A percentile compares a stretch with the other conserved stretches of the same genome.
phyloP scores from a whole-genome alignment of 1,284 basidiomycete genomes.

The Melampsora occidentalis region DNA sequence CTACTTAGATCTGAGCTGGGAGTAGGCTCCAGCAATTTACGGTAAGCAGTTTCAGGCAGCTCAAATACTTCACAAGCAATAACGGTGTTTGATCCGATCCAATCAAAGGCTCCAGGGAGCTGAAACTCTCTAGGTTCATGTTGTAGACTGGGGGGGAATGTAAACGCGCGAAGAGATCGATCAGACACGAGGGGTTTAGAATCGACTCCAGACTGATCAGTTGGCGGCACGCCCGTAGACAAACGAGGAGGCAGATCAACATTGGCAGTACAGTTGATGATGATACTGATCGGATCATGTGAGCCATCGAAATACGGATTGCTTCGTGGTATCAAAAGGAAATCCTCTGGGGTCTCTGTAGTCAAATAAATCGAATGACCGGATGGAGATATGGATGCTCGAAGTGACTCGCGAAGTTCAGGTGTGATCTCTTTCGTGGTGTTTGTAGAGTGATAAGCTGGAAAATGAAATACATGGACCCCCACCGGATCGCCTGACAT shows the following conservation, averaged over 20 bases:
- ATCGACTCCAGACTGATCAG: not conserved
- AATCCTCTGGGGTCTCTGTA: constrained; percentile 69
- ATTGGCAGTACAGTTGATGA: constrained; percentile 53
- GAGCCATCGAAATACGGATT: constrained; percentile 70
- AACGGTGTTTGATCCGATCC: constrained; percentile 40
- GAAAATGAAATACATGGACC: constrained; percentile 68
- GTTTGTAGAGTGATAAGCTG: constrained; percentile 62
- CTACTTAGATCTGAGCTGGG: not conserved
- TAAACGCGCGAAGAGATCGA: constrained; percentile 24
- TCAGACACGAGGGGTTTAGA: not conserved
- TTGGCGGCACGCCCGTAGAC: not conserved
- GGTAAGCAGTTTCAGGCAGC: constrained; percentile 25
- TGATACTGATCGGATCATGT: constrained; percentile 69
- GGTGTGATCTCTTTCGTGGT: constrained; percentile 57
- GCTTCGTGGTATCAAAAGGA: constrained; percentile 68
- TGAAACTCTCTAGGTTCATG: constrained; percentile 22
- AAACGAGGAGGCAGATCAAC: not conserved
- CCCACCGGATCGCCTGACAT: constrained; percentile 62
- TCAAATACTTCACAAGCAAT: constrained; percentile 28
- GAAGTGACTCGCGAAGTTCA: constrained; percentile 65
- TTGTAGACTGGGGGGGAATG: constrained; percentile 19
- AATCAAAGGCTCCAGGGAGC: constrained; percentile 35
- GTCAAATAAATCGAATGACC: constrained; percentile 66
- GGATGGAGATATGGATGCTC: constrained; percentile 62
- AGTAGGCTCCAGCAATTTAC: constrained; percentile 13